These are phyloP conservation scores for Macroventuria anomochaeta DNA, from an alignment of 2,329 filamentous ascomycete genomes.

Conservation along the genomic window DNA sequence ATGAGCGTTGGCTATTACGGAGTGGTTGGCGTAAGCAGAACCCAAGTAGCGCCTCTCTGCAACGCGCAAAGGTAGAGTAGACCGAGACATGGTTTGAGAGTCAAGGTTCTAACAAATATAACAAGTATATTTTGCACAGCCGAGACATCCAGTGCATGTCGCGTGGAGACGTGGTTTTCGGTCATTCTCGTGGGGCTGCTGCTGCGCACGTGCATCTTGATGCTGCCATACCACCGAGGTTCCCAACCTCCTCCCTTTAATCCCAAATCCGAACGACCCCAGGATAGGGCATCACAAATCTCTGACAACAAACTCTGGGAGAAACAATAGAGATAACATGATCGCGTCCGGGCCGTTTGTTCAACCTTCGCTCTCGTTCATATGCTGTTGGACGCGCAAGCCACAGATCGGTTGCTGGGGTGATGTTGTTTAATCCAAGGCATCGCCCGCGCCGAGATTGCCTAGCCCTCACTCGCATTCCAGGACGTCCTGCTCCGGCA, in stretches of 20 bases:
- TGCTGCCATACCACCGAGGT: constrained; percentile 1
- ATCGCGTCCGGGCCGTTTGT: neutral
- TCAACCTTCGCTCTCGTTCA: neutral
- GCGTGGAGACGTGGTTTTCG: neutral
- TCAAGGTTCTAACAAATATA: neutral
- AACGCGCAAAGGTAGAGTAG: neutral
- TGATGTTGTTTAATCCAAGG: constrained; percentile 21
- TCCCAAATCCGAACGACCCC: neutral
- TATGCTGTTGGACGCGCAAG: constrained; percentile 8
- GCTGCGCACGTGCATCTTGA: constrained; percentile 9
- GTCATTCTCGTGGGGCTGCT: constrained; percentile 1
- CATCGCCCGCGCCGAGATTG: constrained; percentile 20
- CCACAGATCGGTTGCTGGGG: constrained; percentile 12
- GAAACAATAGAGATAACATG: neutral
- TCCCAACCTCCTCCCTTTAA: constrained; percentile 17
- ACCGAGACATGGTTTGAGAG: neutral
- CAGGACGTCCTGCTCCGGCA: constrained; percentile 13
- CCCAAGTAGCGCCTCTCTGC: neutral
- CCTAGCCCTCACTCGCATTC: constrained; percentile 22
- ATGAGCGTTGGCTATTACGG: neutral
- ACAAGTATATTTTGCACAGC: neutral
- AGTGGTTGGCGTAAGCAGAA: neutral
- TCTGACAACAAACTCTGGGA: neutral
- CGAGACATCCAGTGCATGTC: neutral
- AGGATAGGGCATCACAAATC: neutral